Conservation (phyloP, 2,329 filamentous ascomycete genomes). For the Pseudogymnoascus sp. region DNA sequence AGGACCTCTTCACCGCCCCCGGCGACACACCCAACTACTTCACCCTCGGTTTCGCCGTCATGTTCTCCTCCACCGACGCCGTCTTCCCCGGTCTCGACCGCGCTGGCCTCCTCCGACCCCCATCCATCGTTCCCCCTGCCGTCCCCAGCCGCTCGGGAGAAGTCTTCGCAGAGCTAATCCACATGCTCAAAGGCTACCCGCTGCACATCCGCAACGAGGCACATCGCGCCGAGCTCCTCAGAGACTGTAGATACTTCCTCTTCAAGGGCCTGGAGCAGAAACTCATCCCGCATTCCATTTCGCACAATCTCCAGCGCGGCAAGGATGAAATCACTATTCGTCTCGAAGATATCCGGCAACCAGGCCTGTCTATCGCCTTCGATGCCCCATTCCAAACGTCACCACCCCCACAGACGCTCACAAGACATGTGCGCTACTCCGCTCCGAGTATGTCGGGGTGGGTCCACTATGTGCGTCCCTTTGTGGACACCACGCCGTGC, state of each 20-base stretch:
- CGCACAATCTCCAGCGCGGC: slow-evolving; percentile 62
- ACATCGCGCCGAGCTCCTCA: slow-evolving; percentile 69
- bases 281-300: slow-evolving; percentile 69
- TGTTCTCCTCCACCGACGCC: slow-evolving; percentile 73
- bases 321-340: slow-evolving; percentile 71
- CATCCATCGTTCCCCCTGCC: slow-evolving; percentile 73
- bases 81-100: slow-evolving; percentile 81
- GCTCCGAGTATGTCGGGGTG: slow-evolving; percentile 37
- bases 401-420: slow-evolving; percentile 23
- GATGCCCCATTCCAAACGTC: slow-evolving; percentile 34
- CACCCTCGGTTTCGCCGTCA: slow-evolving; percentile 78
- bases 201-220: slow-evolving; percentile 66
- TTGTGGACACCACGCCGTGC: slow-evolving; percentile 65
- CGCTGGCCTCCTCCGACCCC: slow-evolving; percentile 72
- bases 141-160: slow-evolving; percentile 78
- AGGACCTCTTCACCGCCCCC: slow-evolving; percentile 75
- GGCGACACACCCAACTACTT: slow-evolving; percentile 97
- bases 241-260: slow-evolving; percentile 88
- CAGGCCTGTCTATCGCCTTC: slow-evolving; percentile 61
- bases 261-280: slow-evolving; percentile 86
- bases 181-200: slow-evolving; percentile 76
- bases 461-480: slow-evolving; percentile 78
- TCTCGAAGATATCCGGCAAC: slow-evolving; percentile 82
- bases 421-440: slow-evolving; percentile 21
- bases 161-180: slow-evolving; percentile 74